These are phyloP conservation scores for Ustilago hordei DNA, from an alignment of 1,284 basidiomycete genomes.

Conservation along the genomic window DNA sequence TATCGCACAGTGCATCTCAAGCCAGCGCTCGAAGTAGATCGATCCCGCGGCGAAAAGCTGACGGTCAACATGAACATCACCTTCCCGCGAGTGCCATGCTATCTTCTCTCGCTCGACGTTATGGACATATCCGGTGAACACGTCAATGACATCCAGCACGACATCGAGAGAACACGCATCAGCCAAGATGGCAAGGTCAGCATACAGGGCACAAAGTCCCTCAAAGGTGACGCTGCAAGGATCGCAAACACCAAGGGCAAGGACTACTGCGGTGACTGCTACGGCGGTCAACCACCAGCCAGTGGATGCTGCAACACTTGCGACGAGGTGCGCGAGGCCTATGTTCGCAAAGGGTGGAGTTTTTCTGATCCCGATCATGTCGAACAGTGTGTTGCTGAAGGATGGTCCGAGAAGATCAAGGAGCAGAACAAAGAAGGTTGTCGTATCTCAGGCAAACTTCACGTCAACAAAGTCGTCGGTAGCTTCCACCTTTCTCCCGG, in stretches of 20 bases:
- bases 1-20: constrained; percentile 81
- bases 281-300: constrained; percentile 85
- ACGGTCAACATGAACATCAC: constrained; percentile 92
- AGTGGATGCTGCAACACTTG: constrained; percentile 90
- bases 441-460: constrained; percentile 88
- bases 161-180: constrained; percentile 86
- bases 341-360: constrained; percentile 92
- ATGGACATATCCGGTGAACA: constrained; percentile 98
- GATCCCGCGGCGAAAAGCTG: constrained; percentile 91
- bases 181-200: constrained; percentile 74
- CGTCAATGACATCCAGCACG: constrained; percentile 79
- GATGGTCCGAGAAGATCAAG: constrained; percentile 92
- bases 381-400: constrained; percentile 89
- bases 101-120: constrained; percentile 79
- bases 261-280: constrained; percentile 83
- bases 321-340: constrained; percentile 91
- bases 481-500: constrained; percentile 76
- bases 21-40: constrained; percentile 75
- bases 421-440: constrained; percentile 95
- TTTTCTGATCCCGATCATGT: constrained; percentile 90
- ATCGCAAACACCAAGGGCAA: constrained; percentile 50
- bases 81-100: constrained; percentile 97
- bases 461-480: constrained; percentile 89
- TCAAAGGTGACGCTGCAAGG: constrained; percentile 63
- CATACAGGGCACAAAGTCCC: constrained; percentile 42